Conservation (phyloP, 2,329 filamentous ascomycete species). For the Furcasterigmium sp. region DNA sequence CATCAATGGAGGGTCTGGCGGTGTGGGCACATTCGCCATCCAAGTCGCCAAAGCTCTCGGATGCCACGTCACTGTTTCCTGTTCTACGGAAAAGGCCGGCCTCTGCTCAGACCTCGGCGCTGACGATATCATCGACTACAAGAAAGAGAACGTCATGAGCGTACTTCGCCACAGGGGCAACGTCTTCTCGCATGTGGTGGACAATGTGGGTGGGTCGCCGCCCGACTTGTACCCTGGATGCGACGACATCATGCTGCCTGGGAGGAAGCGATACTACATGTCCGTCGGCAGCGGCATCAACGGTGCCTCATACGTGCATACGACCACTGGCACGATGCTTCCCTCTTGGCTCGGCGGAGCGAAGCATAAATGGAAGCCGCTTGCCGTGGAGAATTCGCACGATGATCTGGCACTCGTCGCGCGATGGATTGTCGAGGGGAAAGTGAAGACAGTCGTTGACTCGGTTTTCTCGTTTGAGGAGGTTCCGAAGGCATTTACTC, state of each 20-base stretch:
- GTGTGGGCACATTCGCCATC: constrained; percentile 55
- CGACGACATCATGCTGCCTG: constrained; percentile 51
- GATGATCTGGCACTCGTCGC: constrained; percentile 45
- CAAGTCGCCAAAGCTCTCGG: constrained; percentile 60
- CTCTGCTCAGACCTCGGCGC: constrained; percentile 56
- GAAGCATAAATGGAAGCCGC: constrained; percentile 35
- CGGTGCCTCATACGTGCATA: constrained; percentile 15
- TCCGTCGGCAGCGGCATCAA: constrained; percentile 29
- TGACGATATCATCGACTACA: constrained; percentile 61
- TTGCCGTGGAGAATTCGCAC: constrained; percentile 31
- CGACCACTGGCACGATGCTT: constrained; percentile 16
- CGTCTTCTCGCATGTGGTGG: constrained; percentile 46
- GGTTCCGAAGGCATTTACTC: constrained; percentile 48
- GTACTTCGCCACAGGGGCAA: constrained; percentile 39
- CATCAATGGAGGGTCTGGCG: constrained; percentile 62
- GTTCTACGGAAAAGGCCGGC: constrained; percentile 54
- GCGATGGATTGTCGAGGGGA: constrained; percentile 51
- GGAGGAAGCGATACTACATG: constrained; percentile 11
- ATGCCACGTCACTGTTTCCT: constrained; percentile 56
- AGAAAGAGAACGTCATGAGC: constrained; percentile 38
- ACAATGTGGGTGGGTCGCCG: constrained; percentile 48
- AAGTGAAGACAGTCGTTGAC: constrained; percentile 51
- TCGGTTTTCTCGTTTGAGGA: constrained; percentile 51
- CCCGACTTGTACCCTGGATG: constrained; percentile 46
- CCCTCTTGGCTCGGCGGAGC: constrained; percentile 31